Evolutionary conservation across 176 grass and related monocot species (phyloP).

Genomic region (Luzula sylvatica): DNA sequence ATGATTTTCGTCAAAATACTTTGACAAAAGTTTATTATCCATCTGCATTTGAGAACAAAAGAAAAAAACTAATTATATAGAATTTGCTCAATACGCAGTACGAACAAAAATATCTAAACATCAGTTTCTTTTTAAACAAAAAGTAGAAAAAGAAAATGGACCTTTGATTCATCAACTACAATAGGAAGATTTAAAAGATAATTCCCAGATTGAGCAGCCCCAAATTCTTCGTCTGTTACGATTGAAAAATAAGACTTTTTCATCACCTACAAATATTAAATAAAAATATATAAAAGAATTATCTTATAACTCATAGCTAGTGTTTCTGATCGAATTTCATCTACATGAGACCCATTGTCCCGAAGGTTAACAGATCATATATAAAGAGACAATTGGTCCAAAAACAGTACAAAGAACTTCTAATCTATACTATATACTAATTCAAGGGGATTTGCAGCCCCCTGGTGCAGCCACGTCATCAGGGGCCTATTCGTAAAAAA

Average conservation of each 20-base stretch:
- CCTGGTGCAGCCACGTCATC: too few species aligned
- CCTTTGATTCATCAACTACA: conserved; percentile 93
- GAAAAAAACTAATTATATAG: conserved; percentile 15
- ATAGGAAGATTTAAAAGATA: conserved; percentile 90
- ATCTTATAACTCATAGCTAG: too few species aligned
- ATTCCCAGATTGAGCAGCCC: conserved; percentile 65
- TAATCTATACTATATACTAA: too few species aligned
- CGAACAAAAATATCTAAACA: neutral
- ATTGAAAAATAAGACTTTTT: conserved; percentile 77
- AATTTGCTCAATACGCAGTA: neutral
- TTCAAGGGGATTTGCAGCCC: too few species aligned
- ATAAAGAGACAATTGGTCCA: neutral
- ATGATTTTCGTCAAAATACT: conserved; percentile 69
- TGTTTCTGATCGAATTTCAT: conserved; percentile 5
- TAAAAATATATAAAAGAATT: neutral
- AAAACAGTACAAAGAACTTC: too few species aligned
- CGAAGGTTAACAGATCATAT: neutral
- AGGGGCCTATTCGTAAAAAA: too few species aligned
- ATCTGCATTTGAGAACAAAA: conserved; percentile 52
- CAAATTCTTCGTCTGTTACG: conserved; percentile 82
- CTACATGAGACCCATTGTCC: neutral
- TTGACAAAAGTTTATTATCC: conserved; percentile 47
- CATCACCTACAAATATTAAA: conserved; percentile 54
- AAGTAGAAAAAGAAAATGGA: conserved; percentile 4
- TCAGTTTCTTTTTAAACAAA: neutral